These are phyloP conservation scores for Tolypocladium capitatum DNA, from an alignment of 2,329 filamentous ascomycete species.

Conservation along the genomic window DNA sequence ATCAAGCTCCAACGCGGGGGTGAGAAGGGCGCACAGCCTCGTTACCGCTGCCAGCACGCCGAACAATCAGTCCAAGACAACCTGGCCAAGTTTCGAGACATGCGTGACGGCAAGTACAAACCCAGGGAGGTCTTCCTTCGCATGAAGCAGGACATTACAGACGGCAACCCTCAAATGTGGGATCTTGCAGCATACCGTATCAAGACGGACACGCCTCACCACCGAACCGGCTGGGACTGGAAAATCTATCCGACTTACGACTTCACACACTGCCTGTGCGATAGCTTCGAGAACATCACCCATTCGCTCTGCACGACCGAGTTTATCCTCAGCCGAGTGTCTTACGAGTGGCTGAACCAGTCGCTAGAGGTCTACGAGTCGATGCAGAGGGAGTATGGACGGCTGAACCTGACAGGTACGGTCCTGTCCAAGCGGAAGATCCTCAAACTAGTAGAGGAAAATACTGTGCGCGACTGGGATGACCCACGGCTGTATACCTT, in stretches of 20 bases:
- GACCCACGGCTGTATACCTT: constrained; percentile 84
- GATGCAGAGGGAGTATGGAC: constrained; percentile 76
- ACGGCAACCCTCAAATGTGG: constrained; percentile 92
- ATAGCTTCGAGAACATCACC: constrained; percentile 84
- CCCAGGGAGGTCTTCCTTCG: constrained; percentile 72
- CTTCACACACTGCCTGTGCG: constrained; percentile 80
- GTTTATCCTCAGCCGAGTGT: constrained; percentile 71
- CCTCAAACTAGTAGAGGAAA: constrained; percentile 61
- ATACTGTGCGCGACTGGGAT: constrained; percentile 78
- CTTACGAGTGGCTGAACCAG: constrained; percentile 84
- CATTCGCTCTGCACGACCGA: constrained; percentile 91
- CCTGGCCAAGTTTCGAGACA: constrained; percentile 69
- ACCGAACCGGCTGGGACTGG: constrained; percentile 73
- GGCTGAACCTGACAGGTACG: constrained; percentile 62
- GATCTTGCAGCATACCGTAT: constrained; percentile 86
- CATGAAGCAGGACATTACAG: constrained; percentile 82
- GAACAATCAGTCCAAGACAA: constrained; percentile 63
- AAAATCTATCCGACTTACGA: constrained; percentile 93
- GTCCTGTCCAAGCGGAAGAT: constrained; percentile 81
- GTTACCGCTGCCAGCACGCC: constrained; percentile 72
- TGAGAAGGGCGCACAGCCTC: constrained; percentile 50
- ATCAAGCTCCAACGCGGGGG: constrained; percentile 81
- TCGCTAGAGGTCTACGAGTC: constrained; percentile 72
- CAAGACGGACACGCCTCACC: constrained; percentile 55
- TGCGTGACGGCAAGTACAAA: constrained; percentile 85